Conservation (phyloP, 139 green algal species). For the Micractinium conductrix region DNA sequence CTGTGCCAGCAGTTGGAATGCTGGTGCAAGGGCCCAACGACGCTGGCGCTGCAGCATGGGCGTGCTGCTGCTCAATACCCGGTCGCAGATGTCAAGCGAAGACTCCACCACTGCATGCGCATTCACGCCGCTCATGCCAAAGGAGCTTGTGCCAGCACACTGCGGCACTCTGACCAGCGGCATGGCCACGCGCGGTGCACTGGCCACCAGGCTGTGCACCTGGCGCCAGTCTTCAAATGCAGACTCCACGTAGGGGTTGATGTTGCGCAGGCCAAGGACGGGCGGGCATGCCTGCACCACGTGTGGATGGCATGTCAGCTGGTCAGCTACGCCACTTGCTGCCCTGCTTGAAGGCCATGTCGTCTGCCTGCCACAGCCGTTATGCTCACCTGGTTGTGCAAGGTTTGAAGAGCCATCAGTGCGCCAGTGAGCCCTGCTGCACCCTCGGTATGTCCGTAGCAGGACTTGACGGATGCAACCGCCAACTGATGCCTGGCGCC, state of each 20-base stretch:
- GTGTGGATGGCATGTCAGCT: neutral
- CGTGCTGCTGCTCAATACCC: too few relatives aligned
- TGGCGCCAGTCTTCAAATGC: neutral
- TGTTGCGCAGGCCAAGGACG: conserved; percentile 67
- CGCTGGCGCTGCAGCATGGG: too few relatives aligned
- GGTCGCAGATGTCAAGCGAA: too few relatives aligned
- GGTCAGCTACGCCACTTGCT: neutral
- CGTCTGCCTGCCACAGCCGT: neutral
- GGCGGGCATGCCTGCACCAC: conserved; percentile 2
- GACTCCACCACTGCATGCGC: conserved; percentile 54
- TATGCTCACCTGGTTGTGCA: neutral
- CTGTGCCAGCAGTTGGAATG: too few relatives aligned
- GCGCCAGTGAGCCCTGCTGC: conserved; percentile 70
- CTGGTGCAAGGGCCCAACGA: too few relatives aligned
- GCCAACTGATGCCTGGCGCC: neutral
- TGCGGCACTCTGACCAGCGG: too few relatives aligned
- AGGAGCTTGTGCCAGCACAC: conserved; percentile 54
- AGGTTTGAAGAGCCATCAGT: conserved; percentile 51
- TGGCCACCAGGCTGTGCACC: too few relatives aligned
- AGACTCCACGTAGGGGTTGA: conserved; percentile 67
- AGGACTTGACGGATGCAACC: conserved; percentile 54
- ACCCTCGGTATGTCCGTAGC: conserved; percentile 67
- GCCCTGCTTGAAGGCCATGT: too few relatives aligned
- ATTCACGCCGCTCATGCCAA: conserved; percentile 64
- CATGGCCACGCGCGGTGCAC: too few relatives aligned